A percentile compares a stretch with the other conserved stretches of the same genome.
These are phyloP conservation scores for Rhamnella rubrinervis DNA, from an alignment of 331 rosid species.

Conservation along the genomic window DNA sequence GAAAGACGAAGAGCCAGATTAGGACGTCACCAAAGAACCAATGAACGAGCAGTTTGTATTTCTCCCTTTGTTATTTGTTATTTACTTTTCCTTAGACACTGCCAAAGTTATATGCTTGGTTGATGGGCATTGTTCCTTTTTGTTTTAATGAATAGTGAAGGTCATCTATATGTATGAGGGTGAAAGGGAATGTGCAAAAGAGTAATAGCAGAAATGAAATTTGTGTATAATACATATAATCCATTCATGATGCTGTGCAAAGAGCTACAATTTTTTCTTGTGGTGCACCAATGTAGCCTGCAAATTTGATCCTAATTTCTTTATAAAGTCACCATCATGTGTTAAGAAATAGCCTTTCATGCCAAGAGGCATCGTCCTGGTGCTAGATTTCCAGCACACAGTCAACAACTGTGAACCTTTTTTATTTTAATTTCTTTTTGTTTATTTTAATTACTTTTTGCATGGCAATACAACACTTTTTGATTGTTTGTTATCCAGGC, in stretches of 20 bases:
- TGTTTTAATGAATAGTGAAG: not conserved
- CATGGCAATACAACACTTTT: constrained; percentile 16
- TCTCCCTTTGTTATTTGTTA: constrained; percentile 13
- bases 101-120: not conserved
- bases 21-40: constrained; percentile 66
- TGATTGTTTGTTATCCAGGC: constrained; percentile 48
- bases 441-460: not conserved
- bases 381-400: constrained; percentile 10
- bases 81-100: not conserved
- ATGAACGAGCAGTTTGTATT: constrained; percentile 71
- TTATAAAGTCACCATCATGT: too few species aligned
- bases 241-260: not conserved
- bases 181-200: not conserved
- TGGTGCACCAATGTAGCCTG: constrained; percentile 6
- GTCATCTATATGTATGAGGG: not conserved
- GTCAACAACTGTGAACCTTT: not conserved
- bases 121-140: not conserved
- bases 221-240: not conserved
- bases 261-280: not conserved
- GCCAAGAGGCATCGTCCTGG: constrained; percentile 13
- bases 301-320: constrained; percentile 12
- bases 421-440: not conserved
- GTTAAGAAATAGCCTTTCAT: not conserved
- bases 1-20: constrained; percentile 81
- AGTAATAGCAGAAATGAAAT: not conserved